These are phyloP conservation scores for Aurantiochytrium sp. DNA, from an alignment of 108 stramenopile genomes.

Conservation along the genomic window DNA sequence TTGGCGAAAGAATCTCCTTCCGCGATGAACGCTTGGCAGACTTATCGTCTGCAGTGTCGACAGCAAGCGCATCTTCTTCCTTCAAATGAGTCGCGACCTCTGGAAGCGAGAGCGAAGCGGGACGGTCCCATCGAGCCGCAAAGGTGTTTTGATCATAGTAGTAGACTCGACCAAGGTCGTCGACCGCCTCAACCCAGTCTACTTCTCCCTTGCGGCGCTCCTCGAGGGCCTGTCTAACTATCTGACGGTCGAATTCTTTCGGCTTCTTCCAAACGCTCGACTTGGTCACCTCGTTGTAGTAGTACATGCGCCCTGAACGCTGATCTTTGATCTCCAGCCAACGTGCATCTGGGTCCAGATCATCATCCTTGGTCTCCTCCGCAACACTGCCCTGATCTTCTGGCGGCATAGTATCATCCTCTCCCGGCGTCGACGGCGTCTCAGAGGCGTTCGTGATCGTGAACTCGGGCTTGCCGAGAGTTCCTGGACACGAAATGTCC, in stretches of 20 bases:
- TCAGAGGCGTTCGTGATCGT: too few relatives aligned
- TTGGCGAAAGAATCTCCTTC: too few relatives aligned
- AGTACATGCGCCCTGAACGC: neutral
- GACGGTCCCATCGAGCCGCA: neutral
- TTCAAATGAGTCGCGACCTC: neutral
- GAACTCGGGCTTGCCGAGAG: too few relatives aligned
- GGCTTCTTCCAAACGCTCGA: constrained; percentile 4
- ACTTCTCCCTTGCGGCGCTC: neutral
- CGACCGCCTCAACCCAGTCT: neutral
- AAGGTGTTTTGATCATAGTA: neutral
- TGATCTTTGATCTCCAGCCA: neutral
- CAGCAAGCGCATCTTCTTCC: neutral
- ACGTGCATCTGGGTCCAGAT: neutral
- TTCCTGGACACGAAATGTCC: too few relatives aligned
- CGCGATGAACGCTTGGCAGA: too few relatives aligned
- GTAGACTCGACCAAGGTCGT: neutral
- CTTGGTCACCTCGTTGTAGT: neutral
- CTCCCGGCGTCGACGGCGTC: too few relatives aligned
- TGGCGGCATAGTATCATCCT: too few relatives aligned
- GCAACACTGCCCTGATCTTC: neutral
- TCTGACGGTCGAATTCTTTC: neutral
- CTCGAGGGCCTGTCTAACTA: neutral
- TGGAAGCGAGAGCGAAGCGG: neutral
- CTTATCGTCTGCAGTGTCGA: too few relatives aligned
- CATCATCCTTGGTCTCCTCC: neutral